phyloP scores from a whole-genome alignment of 495 filamentous ascomycete species.

The Hypomontagnella monticulosa region DNA sequence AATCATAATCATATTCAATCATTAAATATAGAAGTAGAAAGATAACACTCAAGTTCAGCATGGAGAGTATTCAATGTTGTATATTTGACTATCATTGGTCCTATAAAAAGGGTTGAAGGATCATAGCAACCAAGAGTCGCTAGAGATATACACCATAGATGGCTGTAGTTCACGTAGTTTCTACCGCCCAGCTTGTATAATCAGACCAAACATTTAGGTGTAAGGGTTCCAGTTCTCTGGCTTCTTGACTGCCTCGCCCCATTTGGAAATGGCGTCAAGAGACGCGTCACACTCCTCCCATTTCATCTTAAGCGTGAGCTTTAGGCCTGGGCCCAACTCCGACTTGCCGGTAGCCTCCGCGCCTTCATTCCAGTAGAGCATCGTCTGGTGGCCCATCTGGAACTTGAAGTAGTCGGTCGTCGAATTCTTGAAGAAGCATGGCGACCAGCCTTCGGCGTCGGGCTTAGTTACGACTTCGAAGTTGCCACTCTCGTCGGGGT shows the following conservation, averaged over 20 bases:
- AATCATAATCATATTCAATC: no score
- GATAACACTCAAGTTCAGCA: no score
- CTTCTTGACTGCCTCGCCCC: background rate
- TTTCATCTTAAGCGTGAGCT: background rate
- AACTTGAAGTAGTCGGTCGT: constrained; percentile 2
- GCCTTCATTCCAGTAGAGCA: background rate
- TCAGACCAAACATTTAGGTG: background rate
- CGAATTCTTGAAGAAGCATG: background rate
- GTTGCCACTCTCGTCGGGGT: background rate
- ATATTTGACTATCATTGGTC: no score
- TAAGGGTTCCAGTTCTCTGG: background rate
- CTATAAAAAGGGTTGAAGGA: no score
- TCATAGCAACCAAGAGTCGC: background rate
- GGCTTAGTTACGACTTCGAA: background rate
- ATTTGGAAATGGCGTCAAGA: background rate
- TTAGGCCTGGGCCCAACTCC: background rate
- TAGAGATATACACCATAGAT: background rate
- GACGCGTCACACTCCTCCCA: background rate
- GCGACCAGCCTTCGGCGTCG: background rate
- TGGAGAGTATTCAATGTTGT: no score
- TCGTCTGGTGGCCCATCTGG: background rate
- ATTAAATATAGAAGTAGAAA: no score
- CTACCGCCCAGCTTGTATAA: background rate
- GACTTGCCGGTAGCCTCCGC: background rate
- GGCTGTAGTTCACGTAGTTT: background rate